A percentile compares a stretch with the other conserved stretches of the same genome.
These are phyloP conservation scores for Steccherinum ochraceum DNA, from an alignment of 768 basidiomycete species.

Conservation along the genomic window DNA sequence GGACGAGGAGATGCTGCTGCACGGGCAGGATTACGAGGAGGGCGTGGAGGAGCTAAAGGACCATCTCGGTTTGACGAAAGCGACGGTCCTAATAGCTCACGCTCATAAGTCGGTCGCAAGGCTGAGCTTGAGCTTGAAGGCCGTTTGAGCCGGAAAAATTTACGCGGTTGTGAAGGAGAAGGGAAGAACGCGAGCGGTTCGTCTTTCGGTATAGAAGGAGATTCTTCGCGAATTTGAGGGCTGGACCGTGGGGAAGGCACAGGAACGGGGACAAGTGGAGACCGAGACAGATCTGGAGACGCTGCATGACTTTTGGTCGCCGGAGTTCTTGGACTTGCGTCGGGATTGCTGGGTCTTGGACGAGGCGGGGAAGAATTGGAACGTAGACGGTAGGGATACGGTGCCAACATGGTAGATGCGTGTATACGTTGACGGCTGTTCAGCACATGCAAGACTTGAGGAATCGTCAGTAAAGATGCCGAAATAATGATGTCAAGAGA, in stretches of 20 bases:
- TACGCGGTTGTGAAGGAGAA: constrained; percentile 9
- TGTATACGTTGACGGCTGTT: neutral
- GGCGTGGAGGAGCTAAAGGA: constrained; percentile 8
- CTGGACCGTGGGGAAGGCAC: constrained; percentile 4
- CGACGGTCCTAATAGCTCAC: neutral
- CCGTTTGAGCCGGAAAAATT: constrained; percentile 15
- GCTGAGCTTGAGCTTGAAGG: constrained; percentile 13
- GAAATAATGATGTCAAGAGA: neutral
- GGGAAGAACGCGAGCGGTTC: constrained; percentile 1
- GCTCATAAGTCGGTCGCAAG: neutral
- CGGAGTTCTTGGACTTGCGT: neutral
- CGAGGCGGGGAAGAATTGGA: constrained; percentile 5
- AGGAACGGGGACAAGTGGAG: neutral
- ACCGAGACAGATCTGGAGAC: neutral
- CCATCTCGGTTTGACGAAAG: neutral
- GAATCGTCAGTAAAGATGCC: neutral
- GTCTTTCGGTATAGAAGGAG: neutral
- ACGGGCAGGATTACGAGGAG: constrained; percentile 17
- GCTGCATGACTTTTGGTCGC: neutral
- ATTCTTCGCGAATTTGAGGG: constrained; percentile 6
- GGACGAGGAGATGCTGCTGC: constrained; percentile 1
- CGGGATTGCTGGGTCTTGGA: neutral
- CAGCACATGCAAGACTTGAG: neutral
- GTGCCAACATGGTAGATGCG: constrained; percentile 4
- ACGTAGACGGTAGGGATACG: constrained; percentile 3